Evolutionary conservation across 2,329 filamentous ascomycete genomes (phyloP).

Genomic region (Clonostachys byssicola): DNA sequence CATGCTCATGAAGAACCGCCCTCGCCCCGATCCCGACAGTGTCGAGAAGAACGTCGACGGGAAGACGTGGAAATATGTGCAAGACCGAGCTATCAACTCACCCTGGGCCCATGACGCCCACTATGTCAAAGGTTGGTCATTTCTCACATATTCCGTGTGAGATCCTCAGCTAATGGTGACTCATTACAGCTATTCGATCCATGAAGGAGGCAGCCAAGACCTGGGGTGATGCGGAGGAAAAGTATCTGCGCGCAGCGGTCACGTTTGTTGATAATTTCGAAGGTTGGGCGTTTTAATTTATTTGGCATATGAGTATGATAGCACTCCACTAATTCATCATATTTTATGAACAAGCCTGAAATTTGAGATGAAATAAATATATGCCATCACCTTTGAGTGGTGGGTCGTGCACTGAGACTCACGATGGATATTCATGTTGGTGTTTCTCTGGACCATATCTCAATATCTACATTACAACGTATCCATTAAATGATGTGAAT

Average conservation of each 20-base stretch:
- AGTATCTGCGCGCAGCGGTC: slow-evolving; percentile 64
- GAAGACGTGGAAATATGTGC: slow-evolving; percentile 74
- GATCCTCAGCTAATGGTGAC: slow-evolving; percentile 2
- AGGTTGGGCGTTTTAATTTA: slow-evolving; percentile 51
- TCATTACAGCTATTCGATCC: slow-evolving; percentile 56
- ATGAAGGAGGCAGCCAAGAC: slow-evolving; percentile 71
- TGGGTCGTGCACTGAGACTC: too few relatives aligned
- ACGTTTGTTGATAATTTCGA: slow-evolving; percentile 71
- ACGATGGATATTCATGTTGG: too few relatives aligned
- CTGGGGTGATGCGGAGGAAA: slow-evolving; percentile 66
- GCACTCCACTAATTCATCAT: too few relatives aligned
- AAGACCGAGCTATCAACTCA: slow-evolving; percentile 65
- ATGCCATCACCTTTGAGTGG: too few relatives aligned
- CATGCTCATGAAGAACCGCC: slow-evolving; percentile 73
- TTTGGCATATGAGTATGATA: too few relatives aligned
- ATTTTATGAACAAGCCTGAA: too few relatives aligned
- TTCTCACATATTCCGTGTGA: background rate
- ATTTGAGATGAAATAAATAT: too few relatives aligned
- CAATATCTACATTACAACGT: too few relatives aligned
- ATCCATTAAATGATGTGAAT: too few relatives aligned
- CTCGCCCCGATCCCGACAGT: slow-evolving; percentile 62
- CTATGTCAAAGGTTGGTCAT: slow-evolving; percentile 70
- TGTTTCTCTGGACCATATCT: too few relatives aligned
- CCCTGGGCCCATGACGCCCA: slow-evolving; percentile 70
- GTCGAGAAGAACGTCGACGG: slow-evolving; percentile 56